Base-by-base conservation (phyloP, 2,329 filamentous ascomycete species). In the Thielaviopsis euricoi region DNA sequence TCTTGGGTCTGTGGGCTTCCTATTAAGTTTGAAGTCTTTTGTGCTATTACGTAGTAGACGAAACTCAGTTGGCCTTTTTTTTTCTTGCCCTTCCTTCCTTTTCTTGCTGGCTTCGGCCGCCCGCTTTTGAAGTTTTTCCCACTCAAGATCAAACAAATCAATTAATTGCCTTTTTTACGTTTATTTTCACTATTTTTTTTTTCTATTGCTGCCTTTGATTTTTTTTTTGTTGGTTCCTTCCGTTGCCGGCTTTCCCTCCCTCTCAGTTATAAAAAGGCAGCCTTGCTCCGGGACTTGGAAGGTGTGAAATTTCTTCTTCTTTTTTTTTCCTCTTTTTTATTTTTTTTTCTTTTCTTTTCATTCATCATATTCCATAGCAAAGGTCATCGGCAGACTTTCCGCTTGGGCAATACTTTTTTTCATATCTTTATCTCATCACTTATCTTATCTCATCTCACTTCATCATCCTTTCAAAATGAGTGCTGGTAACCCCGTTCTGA, bases 401-500 rank as follows among this genome's bases (percentile, higher is more conserved):
- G 49, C 53, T 60, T 60, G 53, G 59, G 51, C 25, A 48, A 33
- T n/a, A 51, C 37, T 33, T 37, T 55, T 54, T 52, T 48, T 59
- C 10, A 46, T 26, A 6, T 21, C n/a, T 33, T 21, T 23, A 5
- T 37, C 51, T 40, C n/a, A 12, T 21, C 19, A 12, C 40, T 26
- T 15, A 23, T 51, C 21, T 15, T 33, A 13, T 26, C 29, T 33
- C 15, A 21, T 54, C 56, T 37, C 52, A 49, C 53, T 33, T 48
- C 26, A 46, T 40, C 25, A 33, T 17, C 19, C 7, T 10, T 29
- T 51, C 58, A 57, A 43, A 61, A 58, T 61, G 60, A 55, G 19
- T 51, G 19, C 23, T 55, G 29, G 29, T 33, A 60, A 26, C 61
- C 65, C 61, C 62, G 77, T 79, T 74, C 75, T 77, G 65, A 78